Percentiles rank a stretch among this genome's conserved stretches.
phyloP scores from a whole-genome alignment of 2,329 filamentous ascomycete genomes.

The Zopfia rhizophila region DNA sequence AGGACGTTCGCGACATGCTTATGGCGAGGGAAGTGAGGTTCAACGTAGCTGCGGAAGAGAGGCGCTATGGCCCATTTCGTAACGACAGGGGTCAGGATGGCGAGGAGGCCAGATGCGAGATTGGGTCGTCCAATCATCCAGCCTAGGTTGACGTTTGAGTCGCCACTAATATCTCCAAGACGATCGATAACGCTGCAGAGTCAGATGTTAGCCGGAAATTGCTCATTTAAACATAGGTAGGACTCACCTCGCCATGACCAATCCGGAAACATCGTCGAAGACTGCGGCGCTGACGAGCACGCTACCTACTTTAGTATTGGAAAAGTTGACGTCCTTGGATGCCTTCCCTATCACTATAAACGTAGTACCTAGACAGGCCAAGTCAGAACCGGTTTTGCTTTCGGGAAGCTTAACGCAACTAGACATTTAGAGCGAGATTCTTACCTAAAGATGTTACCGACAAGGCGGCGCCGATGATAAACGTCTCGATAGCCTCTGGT shows the following conservation, averaged over 20 bases:
- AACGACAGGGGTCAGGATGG: slow-evolving; percentile 24
- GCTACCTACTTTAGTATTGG: slow-evolving; percentile 55
- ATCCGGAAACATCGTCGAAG: slow-evolving; percentile 57
- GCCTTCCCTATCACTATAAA: slow-evolving; percentile 41
- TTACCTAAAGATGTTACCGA: slow-evolving; percentile 29
- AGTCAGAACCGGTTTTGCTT: no score
- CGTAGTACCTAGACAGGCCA: slow-evolving; percentile 49
- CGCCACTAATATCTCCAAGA: slow-evolving; percentile 18
- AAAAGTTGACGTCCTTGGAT: slow-evolving; percentile 48
- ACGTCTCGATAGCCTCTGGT: slow-evolving; percentile 28
- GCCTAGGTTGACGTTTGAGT: slow-evolving; percentile 8
- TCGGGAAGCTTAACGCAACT: no score
- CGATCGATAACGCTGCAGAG: slow-evolving; percentile 32
- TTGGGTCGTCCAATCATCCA: slow-evolving; percentile 32
- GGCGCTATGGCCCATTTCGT: slow-evolving; percentile 48
- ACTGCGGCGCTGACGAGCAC: slow-evolving; percentile 58
- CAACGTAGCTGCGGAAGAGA: slow-evolving; percentile 18
- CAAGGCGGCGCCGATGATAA: slow-evolving; percentile 34
- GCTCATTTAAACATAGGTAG: no score
- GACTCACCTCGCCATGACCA: slow-evolving; percentile 48
- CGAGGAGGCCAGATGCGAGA: slow-evolving; percentile 25
- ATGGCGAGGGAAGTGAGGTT: slow-evolving; percentile 18
- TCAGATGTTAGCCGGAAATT: background rate
- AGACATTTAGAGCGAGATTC: no score
- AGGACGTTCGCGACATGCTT: slow-evolving; percentile 28